phyloP scores from a whole-genome alignment of 108 stramenopile genomes.

The Fragilaria crotonensis region DNA sequence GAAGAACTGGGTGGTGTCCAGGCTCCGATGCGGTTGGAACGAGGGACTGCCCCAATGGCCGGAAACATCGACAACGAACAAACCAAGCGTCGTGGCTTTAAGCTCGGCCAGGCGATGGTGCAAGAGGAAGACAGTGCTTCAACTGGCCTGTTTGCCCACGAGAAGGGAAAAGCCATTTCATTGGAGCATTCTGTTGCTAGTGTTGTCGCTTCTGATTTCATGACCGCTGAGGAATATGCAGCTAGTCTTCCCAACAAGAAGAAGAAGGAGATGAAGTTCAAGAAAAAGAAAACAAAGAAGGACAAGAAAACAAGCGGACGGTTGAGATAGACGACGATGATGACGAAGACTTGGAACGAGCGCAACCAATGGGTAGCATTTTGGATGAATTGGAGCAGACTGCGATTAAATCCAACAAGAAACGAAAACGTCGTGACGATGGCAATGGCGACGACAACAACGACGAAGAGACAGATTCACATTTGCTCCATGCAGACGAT shows the following conservation, averaged over 20 bases:
- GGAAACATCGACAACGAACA: not conserved
- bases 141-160: conserved; percentile 39
- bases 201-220: conserved; percentile 67
- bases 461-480: conserved; percentile 2
- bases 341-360: conserved; percentile 28
- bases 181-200: conserved; percentile 40
- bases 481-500: conserved; percentile 11
- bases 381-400: conserved; percentile 35
- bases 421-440: conserved; percentile 37
- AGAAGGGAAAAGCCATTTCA: conserved; percentile 50
- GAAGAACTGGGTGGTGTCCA: conserved; percentile 71
- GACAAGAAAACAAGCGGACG: conserved; percentile 26
- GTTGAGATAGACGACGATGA: conserved; percentile 24
- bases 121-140: conserved; percentile 16
- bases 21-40: conserved; percentile 23
- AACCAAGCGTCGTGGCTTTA: conserved; percentile 39
- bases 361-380: conserved; percentile 10
- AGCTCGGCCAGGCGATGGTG: conserved; percentile 31
- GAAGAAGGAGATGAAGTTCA: conserved; percentile 3
- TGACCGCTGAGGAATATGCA: conserved; percentile 71
- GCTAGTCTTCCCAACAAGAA: conserved; percentile 8
- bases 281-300: conserved; percentile 30
- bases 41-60: conserved; percentile 10
- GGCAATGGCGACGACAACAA: conserved; percentile 29
- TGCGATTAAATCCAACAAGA: conserved; percentile 8